phyloP scores from a whole-genome alignment of 1,284 basidiomycete species.

The Sporisorium exsertum region DNA sequence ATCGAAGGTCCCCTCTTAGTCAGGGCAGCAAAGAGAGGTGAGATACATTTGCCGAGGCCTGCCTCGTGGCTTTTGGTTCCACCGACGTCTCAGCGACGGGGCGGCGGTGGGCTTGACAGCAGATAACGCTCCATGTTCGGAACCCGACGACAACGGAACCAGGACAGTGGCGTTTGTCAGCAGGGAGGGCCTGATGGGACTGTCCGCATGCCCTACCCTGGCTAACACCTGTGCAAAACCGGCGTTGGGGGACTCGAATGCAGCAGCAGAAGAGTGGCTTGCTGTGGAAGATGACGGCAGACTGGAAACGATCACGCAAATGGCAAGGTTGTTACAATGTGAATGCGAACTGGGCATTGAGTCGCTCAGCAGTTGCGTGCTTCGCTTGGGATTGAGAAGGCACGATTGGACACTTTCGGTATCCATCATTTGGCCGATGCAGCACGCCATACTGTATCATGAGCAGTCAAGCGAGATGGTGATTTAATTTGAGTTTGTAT shows the following conservation, averaged over 20 bases:
- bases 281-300: background rate
- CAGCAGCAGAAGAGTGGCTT: background rate
- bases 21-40: conserved; percentile 4
- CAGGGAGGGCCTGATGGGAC: too few relatives aligned
- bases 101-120: background rate
- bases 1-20: conserved; percentile 5
- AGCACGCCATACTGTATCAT: conserved; percentile 22
- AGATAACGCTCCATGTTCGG: background rate
- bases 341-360: background rate
- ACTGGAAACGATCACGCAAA: conserved; percentile 8
- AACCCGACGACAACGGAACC: background rate
- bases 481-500: background rate
- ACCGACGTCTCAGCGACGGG: conserved; percentile 1
- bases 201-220: too few relatives aligned
- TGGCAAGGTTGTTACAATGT: background rate
- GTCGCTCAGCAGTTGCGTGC: conserved; percentile 20
- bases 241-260: background rate
- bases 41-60: conserved; percentile 15
- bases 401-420: conserved; percentile 18
- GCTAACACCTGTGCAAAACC: background rate
- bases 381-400: conserved; percentile 16
- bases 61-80: conserved; percentile 4
- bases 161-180: background rate
- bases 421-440: conserved; percentile 19
- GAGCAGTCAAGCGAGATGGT: background rate